Percentiles rank a stretch among this genome's conserved stretches.
phyloP scores from a whole-genome alignment of 1,284 basidiomycete species.

The Ceratobasidium sp. region DNA sequence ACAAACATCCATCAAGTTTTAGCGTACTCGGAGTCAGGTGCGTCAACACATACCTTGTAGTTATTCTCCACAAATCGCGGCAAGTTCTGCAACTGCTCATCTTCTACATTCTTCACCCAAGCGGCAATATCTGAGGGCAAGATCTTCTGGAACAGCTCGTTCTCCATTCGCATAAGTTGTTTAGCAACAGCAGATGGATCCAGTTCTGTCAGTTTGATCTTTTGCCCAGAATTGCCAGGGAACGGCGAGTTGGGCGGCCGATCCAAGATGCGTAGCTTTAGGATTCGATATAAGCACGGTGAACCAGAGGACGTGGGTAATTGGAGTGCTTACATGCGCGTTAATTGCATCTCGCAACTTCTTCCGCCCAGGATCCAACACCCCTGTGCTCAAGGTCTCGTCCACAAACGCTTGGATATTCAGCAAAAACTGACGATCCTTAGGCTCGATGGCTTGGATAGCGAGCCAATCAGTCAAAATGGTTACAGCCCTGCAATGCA shows the following conservation, averaged over 20 bases:
- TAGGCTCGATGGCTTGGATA: conserved; percentile 27
- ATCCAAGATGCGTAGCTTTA: neutral
- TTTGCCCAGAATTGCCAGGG: neutral
- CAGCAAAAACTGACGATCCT: conserved; percentile 6
- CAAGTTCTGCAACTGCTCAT: conserved; percentile 27
- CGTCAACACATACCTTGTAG: conserved; percentile 3
- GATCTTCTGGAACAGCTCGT: conserved; percentile 35
- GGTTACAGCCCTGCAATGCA: neutral
- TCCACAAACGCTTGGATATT: conserved; percentile 27
- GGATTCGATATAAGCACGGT: neutral
- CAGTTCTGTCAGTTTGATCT: conserved; percentile 5
- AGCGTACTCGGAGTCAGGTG: too few species aligned
- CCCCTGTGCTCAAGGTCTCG: neutral
- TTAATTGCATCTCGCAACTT: neutral
- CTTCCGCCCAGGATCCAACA: neutral
- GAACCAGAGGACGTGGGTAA: neutral
- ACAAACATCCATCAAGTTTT: neutral
- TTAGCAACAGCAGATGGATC: conserved; percentile 11
- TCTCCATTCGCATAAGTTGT: conserved; percentile 32
- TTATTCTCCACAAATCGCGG: conserved; percentile 19
- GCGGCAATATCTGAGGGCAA: conserved; percentile 25
- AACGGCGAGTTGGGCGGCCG: neutral
- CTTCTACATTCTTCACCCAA: conserved; percentile 32
- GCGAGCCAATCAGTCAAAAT: conserved; percentile 26
- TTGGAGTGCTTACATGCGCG: neutral